Percentiles rank a stretch among this genome's conserved stretches.
Evolutionary conservation across 176 grass and related monocot species (phyloP).

Genomic region (Triticum turgidum): DNA sequence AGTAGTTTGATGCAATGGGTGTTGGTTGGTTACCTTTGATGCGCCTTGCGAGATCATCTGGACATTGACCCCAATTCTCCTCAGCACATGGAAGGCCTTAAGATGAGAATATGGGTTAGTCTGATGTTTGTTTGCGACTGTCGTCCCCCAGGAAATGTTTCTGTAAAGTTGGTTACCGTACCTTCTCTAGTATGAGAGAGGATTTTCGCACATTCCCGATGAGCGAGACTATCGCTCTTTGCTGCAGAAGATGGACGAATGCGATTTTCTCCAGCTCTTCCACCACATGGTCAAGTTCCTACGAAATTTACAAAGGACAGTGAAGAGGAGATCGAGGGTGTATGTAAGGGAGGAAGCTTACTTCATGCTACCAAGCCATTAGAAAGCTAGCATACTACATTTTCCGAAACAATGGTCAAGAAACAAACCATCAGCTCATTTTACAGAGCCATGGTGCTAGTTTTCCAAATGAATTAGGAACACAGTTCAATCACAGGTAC

Average conservation of each 20-base stretch:
- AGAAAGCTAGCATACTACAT: background rate
- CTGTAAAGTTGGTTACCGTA: slow-evolving; percentile 10
- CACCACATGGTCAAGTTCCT: slow-evolving; percentile 88
- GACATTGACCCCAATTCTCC: slow-evolving; percentile 79
- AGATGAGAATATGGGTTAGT: slow-evolving; percentile 13
- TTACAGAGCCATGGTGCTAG: background rate
- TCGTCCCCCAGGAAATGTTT: background rate
- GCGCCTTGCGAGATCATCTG: slow-evolving; percentile 99
- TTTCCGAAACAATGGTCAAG: background rate
- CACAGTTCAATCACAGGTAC: background rate
- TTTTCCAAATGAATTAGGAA: background rate
- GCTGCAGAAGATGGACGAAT: slow-evolving; percentile 80
- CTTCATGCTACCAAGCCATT: background rate
- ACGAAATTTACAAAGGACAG: background rate
- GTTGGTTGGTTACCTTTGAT: slow-evolving; percentile 62
- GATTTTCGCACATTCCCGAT: slow-evolving; percentile 73
- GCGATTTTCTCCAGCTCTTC: slow-evolving; percentile 98
- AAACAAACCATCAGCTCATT: background rate
- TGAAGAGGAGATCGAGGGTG: background rate
- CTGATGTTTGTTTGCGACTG: background rate
- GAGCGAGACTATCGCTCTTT: slow-evolving; percentile 86
- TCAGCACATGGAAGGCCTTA: slow-evolving; percentile 80
- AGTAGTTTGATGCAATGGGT: background rate
- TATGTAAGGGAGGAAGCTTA: background rate
- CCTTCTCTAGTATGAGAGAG: slow-evolving; percentile 89